Evolutionary conservation across 805 yeast genomes (phyloP).

Genomic region (Wickerhamomyces tratensis): DNA sequence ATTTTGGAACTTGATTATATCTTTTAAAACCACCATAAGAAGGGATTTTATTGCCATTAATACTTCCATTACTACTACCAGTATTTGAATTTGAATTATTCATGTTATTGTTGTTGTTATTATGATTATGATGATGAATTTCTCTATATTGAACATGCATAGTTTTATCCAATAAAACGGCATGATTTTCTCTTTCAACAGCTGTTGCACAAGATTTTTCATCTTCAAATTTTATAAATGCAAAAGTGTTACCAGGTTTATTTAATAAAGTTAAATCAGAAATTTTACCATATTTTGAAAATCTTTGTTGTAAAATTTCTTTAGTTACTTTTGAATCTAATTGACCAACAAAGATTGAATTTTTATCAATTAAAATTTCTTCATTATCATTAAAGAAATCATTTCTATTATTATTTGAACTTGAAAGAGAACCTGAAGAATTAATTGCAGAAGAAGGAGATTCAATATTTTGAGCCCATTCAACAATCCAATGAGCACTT

Average conservation of each 20-base stretch:
- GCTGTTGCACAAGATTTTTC: slow-evolving; percentile 80
- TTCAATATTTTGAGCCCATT: slow-evolving; percentile 83
- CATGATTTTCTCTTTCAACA: slow-evolving; percentile 76
- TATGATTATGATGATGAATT: slow-evolving; percentile 28
- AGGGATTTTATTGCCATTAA: no score
- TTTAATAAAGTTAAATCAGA: slow-evolving; percentile 44
- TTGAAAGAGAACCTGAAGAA: background rate
- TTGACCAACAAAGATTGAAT: slow-evolving; percentile 75
- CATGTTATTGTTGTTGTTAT: slow-evolving; percentile 10
- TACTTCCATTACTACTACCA: no score
- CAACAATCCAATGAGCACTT: slow-evolving; percentile 47
- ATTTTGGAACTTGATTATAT: slow-evolving; percentile 22
- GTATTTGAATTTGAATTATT: no score
- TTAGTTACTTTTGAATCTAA: slow-evolving; percentile 45
- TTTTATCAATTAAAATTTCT: slow-evolving; percentile 49
- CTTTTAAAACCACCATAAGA: slow-evolving; percentile 1
- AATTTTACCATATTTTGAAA: slow-evolving; percentile 59
- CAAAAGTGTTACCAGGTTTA: slow-evolving; percentile 47
- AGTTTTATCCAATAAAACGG: slow-evolving; percentile 60
- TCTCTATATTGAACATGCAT: slow-evolving; percentile 84
- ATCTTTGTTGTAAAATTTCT: slow-evolving; percentile 46
- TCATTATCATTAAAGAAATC: slow-evolving; percentile 10
- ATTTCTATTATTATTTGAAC: no score
- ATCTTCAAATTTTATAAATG: slow-evolving; percentile 56
- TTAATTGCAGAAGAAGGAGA: slow-evolving; percentile 25